These are phyloP conservation scores for Naganishia vaughanmartiniae DNA, from an alignment of 768 basidiomycete species.

Conservation along the genomic window DNA sequence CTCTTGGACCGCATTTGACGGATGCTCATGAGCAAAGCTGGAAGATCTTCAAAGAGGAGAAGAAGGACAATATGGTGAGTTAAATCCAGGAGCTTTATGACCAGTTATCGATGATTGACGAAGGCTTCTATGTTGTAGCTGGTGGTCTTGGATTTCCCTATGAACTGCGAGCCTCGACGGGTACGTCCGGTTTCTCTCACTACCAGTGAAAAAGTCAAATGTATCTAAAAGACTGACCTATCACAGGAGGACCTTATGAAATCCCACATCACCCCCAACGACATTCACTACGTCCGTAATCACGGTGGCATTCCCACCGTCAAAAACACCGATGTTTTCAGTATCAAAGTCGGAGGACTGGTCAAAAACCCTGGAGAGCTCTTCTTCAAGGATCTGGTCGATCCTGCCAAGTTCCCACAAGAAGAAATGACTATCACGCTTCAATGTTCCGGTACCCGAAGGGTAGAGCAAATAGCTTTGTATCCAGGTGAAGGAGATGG, in stretches of 20 bases:
- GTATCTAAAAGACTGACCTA: not conserved
- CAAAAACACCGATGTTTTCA: slow-evolving; percentile 54
- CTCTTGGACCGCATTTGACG: slow-evolving; percentile 53
- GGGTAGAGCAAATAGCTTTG: slow-evolving; percentile 59
- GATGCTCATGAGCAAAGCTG: slow-evolving; percentile 53
- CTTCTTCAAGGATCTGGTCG: slow-evolving; percentile 58
- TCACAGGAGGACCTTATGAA: slow-evolving; percentile 22
- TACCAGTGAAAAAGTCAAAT: not conserved
- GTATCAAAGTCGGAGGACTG: slow-evolving; percentile 60
- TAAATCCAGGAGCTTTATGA: not conserved
- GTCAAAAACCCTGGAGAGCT: slow-evolving; percentile 57
- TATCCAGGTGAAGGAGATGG: slow-evolving; percentile 63
- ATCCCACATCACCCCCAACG: slow-evolving; percentile 23
- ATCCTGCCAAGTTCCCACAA: slow-evolving; percentile 55
- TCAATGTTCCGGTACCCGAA: slow-evolving; percentile 61
- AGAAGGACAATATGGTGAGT: slow-evolving; percentile 38
- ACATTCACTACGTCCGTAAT: slow-evolving; percentile 56
- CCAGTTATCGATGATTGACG: not conserved
- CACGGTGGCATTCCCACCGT: slow-evolving; percentile 61
- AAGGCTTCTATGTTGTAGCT: slow-evolving; percentile 53
- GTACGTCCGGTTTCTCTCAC: not conserved
- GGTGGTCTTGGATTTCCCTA: slow-evolving; percentile 61
- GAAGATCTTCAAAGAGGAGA: slow-evolving; percentile 59
- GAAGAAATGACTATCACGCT: slow-evolving; percentile 59
- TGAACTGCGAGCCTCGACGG: slow-evolving; percentile 59